Percentiles rank a stretch among this genome's conserved stretches.
Conservation (phyloP, 345 rosid genomes). For the Euclidium syriacum region DNA sequence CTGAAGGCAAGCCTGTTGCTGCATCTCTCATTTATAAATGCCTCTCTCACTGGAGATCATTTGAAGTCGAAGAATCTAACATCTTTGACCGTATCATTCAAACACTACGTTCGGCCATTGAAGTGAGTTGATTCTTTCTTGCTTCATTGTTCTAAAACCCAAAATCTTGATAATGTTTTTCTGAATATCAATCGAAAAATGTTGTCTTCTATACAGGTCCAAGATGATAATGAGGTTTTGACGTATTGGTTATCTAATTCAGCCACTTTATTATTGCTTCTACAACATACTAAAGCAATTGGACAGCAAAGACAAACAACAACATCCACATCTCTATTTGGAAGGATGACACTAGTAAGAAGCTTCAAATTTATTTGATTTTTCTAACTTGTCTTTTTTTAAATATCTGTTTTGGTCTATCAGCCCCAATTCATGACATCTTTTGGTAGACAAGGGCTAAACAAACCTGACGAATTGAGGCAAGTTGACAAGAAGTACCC, state of each 20-base stretch:
- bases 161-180: background rate
- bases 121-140: constrained; percentile 33
- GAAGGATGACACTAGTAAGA: constrained; percentile 79
- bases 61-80: constrained; percentile 79
- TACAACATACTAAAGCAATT: constrained; percentile 83
- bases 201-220: constrained; percentile 42
- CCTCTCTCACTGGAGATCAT: constrained; percentile 87
- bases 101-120: constrained; percentile 66
- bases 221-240: constrained; percentile 55
- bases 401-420: background rate
- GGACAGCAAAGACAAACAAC: constrained; percentile 82
- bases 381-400: background rate
- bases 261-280: constrained; percentile 64
- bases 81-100: constrained; percentile 84
- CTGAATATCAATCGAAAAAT: background rate
- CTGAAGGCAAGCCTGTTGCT: too few relatives aligned
- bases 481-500: constrained; percentile 92
- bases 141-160: background rate
- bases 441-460: constrained; percentile 61
- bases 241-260: constrained; percentile 83
- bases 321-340: constrained; percentile 68
- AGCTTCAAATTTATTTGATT: constrained; percentile 3
- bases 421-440: background rate
- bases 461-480: constrained; percentile 62
- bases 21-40: constrained; percentile 69